Percentiles rank a stretch among this genome's conserved stretches.
Conservation (phyloP, 768 basidiomycete species). For the Chiua virens region DNA sequence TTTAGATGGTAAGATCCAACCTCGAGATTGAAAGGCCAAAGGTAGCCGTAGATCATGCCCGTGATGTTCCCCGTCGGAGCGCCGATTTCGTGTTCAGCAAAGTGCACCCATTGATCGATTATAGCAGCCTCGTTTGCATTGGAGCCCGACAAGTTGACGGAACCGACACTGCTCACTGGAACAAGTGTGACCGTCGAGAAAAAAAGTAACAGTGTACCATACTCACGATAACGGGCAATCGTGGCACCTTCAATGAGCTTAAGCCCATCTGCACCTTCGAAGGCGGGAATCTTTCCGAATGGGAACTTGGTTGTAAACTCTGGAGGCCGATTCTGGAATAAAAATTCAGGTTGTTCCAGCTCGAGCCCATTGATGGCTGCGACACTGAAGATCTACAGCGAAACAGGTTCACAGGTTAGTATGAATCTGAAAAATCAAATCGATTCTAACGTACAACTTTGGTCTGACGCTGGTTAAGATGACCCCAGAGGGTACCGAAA, state of each 20-base stretch:
- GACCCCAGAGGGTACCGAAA: constrained; percentile 21
- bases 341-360: constrained; percentile 11
- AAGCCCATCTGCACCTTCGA: constrained; percentile 19
- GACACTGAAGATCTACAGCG: constrained; percentile 15
- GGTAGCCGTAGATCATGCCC: not conserved
- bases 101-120: constrained; percentile 26
- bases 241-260: constrained; percentile 17
- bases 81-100: constrained; percentile 17
- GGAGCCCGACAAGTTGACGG: constrained; percentile 9
- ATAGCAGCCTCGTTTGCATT: constrained; percentile 6
- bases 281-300: constrained; percentile 22
- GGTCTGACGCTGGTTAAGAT: constrained; percentile 16
- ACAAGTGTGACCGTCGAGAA: no score
- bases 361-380: constrained; percentile 19
- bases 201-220: not conserved
- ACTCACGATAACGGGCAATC: constrained; percentile 23
- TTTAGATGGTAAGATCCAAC: not conserved
- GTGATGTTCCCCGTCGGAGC: not conserved
- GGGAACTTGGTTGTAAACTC: constrained; percentile 19
- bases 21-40: constrained; percentile 8
- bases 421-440: not conserved
- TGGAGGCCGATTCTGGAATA: constrained; percentile 9
- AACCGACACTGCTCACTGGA: constrained; percentile 17
- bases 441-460: constrained; percentile 18
- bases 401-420: not conserved